These are phyloP conservation scores for Flammula alnicola DNA, from an alignment of 1,284 basidiomycete species.

Conservation along the genomic window DNA sequence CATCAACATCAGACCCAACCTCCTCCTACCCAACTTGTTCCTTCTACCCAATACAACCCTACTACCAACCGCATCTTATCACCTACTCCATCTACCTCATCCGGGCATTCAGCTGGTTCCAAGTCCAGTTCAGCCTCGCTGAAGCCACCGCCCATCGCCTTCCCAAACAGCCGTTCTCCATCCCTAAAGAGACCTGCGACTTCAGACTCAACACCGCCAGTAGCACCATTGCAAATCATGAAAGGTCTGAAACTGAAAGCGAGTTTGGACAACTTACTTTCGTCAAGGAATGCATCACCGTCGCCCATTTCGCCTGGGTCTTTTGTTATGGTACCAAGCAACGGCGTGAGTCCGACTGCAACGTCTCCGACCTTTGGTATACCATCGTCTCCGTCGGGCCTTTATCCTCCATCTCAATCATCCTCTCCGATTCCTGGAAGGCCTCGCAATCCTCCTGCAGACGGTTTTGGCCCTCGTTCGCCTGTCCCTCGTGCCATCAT, in stretches of 20 bases:
- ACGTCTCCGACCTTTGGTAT: not conserved
- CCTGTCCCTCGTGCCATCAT: conserved; percentile 25
- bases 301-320: conserved; percentile 10
- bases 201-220: conserved; percentile 26
- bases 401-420: not conserved
- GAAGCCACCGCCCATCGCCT: conserved; percentile 28
- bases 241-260: conserved; percentile 23
- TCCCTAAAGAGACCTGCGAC: conserved; percentile 35
- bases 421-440: not conserved
- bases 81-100: not conserved
- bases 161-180: conserved; percentile 31
- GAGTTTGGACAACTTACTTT: conserved; percentile 21
- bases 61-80: conserved; percentile 7
- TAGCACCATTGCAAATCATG: conserved; percentile 16
- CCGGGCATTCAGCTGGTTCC: conserved; percentile 8
- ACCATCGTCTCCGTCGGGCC: not conserved
- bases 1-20: conserved; percentile 15
- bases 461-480: conserved; percentile 3
- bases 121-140: conserved; percentile 6
- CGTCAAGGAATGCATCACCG: conserved; percentile 1
- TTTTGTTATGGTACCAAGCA: not conserved
- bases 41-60: too few relatives aligned
- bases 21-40: conserved; percentile 7
- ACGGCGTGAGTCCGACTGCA: not conserved
- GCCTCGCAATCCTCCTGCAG: conserved; percentile 10